Evolutionary conservation across 2,329 filamentous ascomycete genomes (phyloP).

Genomic region (Aspergillus terreus): DNA sequence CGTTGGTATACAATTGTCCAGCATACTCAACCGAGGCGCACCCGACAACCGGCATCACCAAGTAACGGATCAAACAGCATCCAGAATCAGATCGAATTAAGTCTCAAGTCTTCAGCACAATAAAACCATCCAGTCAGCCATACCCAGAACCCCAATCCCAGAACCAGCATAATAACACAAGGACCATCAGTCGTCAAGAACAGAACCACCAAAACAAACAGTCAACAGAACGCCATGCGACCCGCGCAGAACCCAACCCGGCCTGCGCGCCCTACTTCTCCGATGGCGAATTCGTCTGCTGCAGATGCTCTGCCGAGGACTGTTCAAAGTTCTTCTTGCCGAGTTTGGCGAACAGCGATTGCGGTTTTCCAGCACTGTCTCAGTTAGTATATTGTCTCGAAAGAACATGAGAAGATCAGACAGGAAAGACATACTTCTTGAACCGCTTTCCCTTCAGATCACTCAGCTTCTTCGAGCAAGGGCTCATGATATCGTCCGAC

Average conservation of each 20-base stretch:
- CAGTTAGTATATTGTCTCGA: not conserved
- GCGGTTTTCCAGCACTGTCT: slow-evolving; percentile 37
- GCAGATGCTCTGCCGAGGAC: slow-evolving; percentile 20
- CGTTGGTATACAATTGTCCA: no score
- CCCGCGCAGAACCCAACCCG: not conserved
- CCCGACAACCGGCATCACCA: no score
- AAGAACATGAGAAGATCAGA: not conserved
- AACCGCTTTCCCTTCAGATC: slow-evolving; percentile 49
- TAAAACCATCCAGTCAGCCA: not conserved
- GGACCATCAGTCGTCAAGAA: slow-evolving; percentile 1
- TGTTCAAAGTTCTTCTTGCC: slow-evolving; percentile 45
- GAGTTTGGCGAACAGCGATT: slow-evolving; percentile 45
- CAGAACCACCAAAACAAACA: slow-evolving; percentile 6
- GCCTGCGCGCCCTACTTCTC: no score
- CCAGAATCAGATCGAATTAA: no score
- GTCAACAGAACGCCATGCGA: slow-evolving; percentile 7
- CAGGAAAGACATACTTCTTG: slow-evolving; percentile 38
- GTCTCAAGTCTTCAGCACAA: no score
- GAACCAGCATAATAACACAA: slow-evolving; percentile 1
- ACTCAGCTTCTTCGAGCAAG: slow-evolving; percentile 48
- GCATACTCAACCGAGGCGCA: no score
- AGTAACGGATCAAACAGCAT: no score
- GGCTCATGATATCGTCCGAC: slow-evolving; percentile 48
- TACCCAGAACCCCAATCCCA: not conserved
- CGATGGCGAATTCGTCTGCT: not conserved